These are phyloP conservation scores for Nelumbo lutea DNA, from an alignment of 164 flowering plant species.

Conservation along the genomic window DNA sequence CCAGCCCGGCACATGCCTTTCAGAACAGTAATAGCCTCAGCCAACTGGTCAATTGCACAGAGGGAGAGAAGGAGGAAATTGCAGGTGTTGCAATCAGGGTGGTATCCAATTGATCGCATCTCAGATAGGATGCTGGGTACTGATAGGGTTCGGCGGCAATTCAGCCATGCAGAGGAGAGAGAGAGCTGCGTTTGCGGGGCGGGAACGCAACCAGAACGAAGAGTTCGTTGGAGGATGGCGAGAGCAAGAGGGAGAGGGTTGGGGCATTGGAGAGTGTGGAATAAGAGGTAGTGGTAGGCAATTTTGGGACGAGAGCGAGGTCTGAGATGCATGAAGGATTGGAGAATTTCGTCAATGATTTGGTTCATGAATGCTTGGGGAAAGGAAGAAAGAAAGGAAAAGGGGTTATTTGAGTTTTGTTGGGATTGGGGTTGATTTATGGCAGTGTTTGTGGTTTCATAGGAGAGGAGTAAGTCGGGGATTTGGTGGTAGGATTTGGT, in stretches of 20 bases:
- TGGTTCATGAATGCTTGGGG: conserved; percentile 27
- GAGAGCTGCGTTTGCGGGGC: conserved; percentile 52
- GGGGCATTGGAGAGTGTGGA: conserved; percentile 43
- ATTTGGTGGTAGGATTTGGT: conserved; percentile 43
- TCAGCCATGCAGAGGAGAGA: conserved; percentile 63
- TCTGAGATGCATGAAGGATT: conserved; percentile 46
- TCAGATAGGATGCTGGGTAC: conserved; percentile 36
- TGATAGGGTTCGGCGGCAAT: conserved; percentile 18
- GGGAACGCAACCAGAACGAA: conserved; percentile 66
- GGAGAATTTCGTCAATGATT: conserved; percentile 62
- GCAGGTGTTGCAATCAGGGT: conserved; percentile 53
- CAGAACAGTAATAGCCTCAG: conserved; percentile 52
- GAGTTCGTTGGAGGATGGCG: conserved; percentile 56
- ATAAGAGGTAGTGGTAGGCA: conserved; percentile 46
- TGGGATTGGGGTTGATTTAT: background rate
- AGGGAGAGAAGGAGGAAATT: conserved; percentile 63
- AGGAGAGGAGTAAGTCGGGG: conserved; percentile 35
- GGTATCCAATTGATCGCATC: conserved; percentile 58
- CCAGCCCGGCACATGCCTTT: conserved; percentile 49
- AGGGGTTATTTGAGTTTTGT: conserved; percentile 39
- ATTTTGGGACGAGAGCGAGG: conserved; percentile 46
- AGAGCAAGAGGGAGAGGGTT: conserved; percentile 59
- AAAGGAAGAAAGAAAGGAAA: conserved; percentile 56
- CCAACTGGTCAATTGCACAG: conserved; percentile 48
- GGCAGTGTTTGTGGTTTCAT: background rate